phyloP scores from a whole-genome alignment of 495 filamentous ascomycete species.

The Tetracladium setigerum region DNA sequence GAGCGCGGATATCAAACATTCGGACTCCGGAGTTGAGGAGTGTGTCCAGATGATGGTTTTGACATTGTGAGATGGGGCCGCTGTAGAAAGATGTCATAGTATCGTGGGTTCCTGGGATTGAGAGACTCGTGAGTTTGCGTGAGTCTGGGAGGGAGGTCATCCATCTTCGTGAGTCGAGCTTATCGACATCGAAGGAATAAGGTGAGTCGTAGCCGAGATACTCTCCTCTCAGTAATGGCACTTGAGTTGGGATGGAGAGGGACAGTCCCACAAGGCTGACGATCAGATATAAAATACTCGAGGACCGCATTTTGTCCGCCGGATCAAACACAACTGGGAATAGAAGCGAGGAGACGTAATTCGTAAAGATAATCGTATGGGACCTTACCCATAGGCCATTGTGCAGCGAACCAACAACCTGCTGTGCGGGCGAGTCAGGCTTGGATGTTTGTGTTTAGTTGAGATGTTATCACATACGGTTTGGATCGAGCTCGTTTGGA shows the following conservation, averaged over 20 bases:
- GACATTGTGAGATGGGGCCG: slow-evolving; percentile 14
- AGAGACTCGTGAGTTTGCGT: slow-evolving; percentile 16
- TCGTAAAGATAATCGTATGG: no score
- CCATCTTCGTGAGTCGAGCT: slow-evolving; percentile 5
- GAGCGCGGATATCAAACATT: slow-evolving; percentile 24
- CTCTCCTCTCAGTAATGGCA: not conserved
- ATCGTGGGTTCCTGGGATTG: slow-evolving; percentile 25
- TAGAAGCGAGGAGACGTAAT: no score
- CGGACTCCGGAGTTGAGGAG: slow-evolving; percentile 23
- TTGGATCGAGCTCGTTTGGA: no score
- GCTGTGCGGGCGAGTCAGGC: no score
- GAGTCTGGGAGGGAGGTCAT: slow-evolving; percentile 17
- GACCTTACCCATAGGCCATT: no score
- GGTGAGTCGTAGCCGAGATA: slow-evolving; percentile 7
- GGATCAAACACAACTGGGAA: not conserved
- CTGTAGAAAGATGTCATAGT: slow-evolving; percentile 20
- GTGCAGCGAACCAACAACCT: no score
- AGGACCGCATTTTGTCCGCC: not conserved
- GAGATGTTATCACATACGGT: no score
- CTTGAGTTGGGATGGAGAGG: not conserved
- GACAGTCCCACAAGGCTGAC: not conserved
- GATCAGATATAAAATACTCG: not conserved
- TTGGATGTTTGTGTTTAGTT: no score
- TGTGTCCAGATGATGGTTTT: slow-evolving; percentile 16
- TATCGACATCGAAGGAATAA: slow-evolving; percentile 5